Evolutionary conservation across 2,329 filamentous ascomycete species (phyloP).

Genomic region (Paramyrothecium sp.): DNA sequence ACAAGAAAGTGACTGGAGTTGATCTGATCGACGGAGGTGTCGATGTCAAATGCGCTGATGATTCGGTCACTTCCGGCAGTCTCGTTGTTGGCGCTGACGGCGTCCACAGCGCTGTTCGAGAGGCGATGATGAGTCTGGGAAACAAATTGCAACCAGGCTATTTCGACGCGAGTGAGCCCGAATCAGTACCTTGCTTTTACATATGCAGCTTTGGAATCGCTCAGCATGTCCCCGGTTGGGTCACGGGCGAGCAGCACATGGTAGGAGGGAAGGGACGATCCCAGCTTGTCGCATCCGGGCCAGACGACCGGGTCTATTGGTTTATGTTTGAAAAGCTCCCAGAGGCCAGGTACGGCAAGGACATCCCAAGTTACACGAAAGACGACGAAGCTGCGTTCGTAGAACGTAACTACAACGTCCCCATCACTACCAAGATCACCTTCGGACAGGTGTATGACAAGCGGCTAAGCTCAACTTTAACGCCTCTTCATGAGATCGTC

Average conservation of each 20-base stretch:
- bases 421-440: conserved; percentile 17
- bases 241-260: conserved; percentile 12
- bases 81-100: conserved; percentile 38
- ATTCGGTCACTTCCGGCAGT: conserved; percentile 22
- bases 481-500: conserved; percentile 27
- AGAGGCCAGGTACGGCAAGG: conserved; percentile 22
- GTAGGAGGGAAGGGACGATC: conserved; percentile 19
- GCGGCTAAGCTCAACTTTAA: conserved; percentile 23
- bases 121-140: conserved; percentile 21
- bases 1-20: conserved; percentile 12
- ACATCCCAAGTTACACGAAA: conserved; percentile 29
- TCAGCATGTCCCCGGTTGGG: conserved; percentile 19
- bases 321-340: conserved; percentile 30
- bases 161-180: conserved; percentile 16
- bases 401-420: conserved; percentile 16
- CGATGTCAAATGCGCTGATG: conserved; percentile 26
- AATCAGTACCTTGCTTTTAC: conserved; percentile 21
- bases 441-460: conserved; percentile 27
- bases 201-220: conserved; percentile 37
- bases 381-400: conserved; percentile 27
- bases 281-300: conserved; percentile 25
- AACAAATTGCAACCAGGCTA: conserved; percentile 18
- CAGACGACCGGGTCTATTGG: conserved; percentile 29
- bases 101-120: conserved; percentile 32
- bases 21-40: conserved; percentile 12